Evolutionary conservation across 352 stramenopile genomes (phyloP), one percentile per base, ranked within the genome.

Genomic region (Globisporangium sylvaticum): DNA sequence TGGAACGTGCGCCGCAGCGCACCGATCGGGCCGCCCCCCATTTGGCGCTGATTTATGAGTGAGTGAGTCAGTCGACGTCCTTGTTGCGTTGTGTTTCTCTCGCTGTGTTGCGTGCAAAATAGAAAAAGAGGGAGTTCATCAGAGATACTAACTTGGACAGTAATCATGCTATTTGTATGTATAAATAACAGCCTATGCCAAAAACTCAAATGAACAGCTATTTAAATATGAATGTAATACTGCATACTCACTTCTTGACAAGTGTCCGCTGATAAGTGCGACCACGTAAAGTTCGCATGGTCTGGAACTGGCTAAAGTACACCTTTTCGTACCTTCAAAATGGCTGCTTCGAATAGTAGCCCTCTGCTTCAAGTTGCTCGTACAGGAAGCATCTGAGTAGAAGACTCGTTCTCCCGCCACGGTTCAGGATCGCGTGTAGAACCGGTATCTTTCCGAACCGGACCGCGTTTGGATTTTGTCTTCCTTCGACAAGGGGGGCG

Each of bases 1-100:
- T 84, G 69, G 56, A 72, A 74, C 58, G 79, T 57, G 44, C 81
- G 78, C 31, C 61, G 57, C 18, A 85, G 52, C 24, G 54, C 55
- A 22, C 68, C 64, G 48, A 58, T 59, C 73, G 81, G 79, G 50
- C 18, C 39, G 60, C 22, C 24, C 42, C 2, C 42, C 42, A 50
- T 50, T 50, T 50, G 42, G 15, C 37, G 55, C 54, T 14, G 9
- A 15, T 57, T 57, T 42, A 10, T 44, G 18, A 15, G 34, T 31
- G 25, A 48, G 39, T 24, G 18, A 50, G 42, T 50, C 42, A 22
- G 8, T 9, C 4, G 15, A 48, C 8, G 15, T 9, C 39, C 4
- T 48, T n/a, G 15, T 22, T 48, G 39, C 4, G 18, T 39, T 37
- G 58, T 57, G n/a, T 18, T 62, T 48, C 15, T 48, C 15, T 48